Base-by-base conservation (phyloP, 2,329 filamentous ascomycete species). In the Colletotrichum costaricense region DNA sequence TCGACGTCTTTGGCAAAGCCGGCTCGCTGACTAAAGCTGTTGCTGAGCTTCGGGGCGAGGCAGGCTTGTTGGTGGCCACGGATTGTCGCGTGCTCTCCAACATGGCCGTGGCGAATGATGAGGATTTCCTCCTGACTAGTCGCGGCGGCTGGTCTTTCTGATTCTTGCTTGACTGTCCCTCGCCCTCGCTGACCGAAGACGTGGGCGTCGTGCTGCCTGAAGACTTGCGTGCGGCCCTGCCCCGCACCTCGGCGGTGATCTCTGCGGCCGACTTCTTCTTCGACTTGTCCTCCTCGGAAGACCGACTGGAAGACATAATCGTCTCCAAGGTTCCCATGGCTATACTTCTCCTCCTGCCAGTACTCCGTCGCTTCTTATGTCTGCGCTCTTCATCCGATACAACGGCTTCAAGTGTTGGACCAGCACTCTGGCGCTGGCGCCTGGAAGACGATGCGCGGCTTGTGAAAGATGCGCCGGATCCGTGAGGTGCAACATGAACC, bases 271-370 rank as follows among this genome's bases (percentile, higher is more conserved):
- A 85, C 78, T 88, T 91, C 80, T 90, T 91, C 76, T 87, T 89
- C n/a, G 86, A 83, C 76, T 86, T 88, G 55, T 91, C 90, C 75
- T 92, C 90, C 28, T 91, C 89, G 0, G 90, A 92, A 1, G 90
- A 92, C 30, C 90, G 86, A 73, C 90, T 92, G 0, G 89, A 91
- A 28, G 89, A 92, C 85, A 92, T 92, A 77, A 92, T 92, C 0
- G 90, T 92, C 77, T 93, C 90, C 4, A 92, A 80, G 1, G 90
- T 92, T 3, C 90, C 89, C 79, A 92, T 89, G 5, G 90, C 90
- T 28, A 84, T 84, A 72, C 88, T 90, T 66, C 85, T 86, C 55
- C 86, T 82, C 52, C 88, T 82, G 2, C 79, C 80, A 0, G 81
- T 82, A 56, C 82, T 83, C 24, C 86, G 82, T 24, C 86, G 82